Evolutionary conservation across 495 filamentous ascomycete species (phyloP), one percentile per base, ranked within the genome.

Genomic region (Tuber magnatum): DNA sequence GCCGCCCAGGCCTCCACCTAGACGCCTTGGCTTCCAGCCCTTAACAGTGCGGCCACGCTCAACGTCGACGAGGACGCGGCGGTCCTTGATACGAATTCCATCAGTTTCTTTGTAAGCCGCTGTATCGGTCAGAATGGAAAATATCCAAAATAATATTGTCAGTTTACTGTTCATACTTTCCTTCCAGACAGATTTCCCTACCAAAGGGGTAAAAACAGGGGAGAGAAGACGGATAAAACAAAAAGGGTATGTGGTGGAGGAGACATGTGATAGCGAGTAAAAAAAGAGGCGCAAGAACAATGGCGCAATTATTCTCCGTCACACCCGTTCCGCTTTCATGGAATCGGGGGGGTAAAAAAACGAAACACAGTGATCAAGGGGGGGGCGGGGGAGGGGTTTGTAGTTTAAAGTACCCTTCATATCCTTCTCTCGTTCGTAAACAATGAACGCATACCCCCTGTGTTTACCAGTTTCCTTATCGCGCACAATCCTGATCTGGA

Each of bases 341-440:
- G 43, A 69, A 68, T 73, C 73, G 70, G 51, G 77, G 77, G 69
- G 51, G 2, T 40, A 76, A 79, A 71, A 80, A 80, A 80, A 85
- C 83, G 74, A 83, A 69, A 73, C 68, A 42, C 38, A 56, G 81
- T 77, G 80, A 79, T 82, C 80, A 84, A 81, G 80, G 82, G 77
- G 82, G 82, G 83, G 82, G 83, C 4, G 81, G 81, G 77, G 74
- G 73, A 75, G 81, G 78, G 81, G 75, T 78, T 81, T 83, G 74
- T 79, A 76, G 74, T 83, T 78, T 77, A 74, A 82, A 82, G 87
- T 97, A 97, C 95, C 94, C 91, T 97, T 97, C 96, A 99, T 97
- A 82, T 99, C 95, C 85, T 94, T 94, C 84, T 98, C 95, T 81
- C 93, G 90, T 85, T 98, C 94, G 83, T 94, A 99, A 70, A 97